A percentile compares a stretch with the other conserved stretches of the same genome.
These are phyloP conservation scores for Macrocybe gigantea DNA, from an alignment of 768 basidiomycete species.

Conservation along the genomic window DNA sequence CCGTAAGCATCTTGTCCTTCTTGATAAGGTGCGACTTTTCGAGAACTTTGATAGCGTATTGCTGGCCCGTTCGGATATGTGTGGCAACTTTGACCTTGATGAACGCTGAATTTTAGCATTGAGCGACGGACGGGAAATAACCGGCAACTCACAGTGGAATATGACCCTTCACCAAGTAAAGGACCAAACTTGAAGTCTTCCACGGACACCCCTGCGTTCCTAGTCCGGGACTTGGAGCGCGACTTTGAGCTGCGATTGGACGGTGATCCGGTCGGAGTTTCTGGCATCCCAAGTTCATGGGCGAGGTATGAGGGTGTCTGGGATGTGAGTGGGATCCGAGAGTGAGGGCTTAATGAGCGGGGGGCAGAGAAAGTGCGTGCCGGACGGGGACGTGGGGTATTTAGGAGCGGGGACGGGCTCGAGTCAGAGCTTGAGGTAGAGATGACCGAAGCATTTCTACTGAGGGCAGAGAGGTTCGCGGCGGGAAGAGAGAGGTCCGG, in stretches of 20 bases:
- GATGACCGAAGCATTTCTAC: conserved; percentile 73
- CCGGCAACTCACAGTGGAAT: conserved; percentile 58
- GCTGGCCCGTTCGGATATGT: conserved; percentile 48
- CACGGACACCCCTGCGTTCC: conserved; percentile 40
- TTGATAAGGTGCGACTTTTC: conserved; percentile 80
- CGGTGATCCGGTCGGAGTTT: conserved; percentile 7
- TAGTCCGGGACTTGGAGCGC: conserved; percentile 34
- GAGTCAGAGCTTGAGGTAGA: conserved; percentile 57
- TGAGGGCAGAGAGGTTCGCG: conserved; percentile 50
- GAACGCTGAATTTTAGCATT: conserved; percentile 1
- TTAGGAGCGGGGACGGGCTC: conserved; percentile 31
- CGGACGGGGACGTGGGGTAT: conserved; percentile 46
- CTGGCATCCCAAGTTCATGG: conserved; percentile 41
- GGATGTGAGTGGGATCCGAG: conserved; percentile 28
- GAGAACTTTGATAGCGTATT: conserved; percentile 71
- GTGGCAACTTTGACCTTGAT: conserved; percentile 53
- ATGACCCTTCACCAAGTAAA: conserved; percentile 77
- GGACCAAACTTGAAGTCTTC: conserved; percentile 72
- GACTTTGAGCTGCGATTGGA: conserved; percentile 15
- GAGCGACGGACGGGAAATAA: background rate
- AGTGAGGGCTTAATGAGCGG: conserved; percentile 46
- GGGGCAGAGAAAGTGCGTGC: conserved; percentile 64
- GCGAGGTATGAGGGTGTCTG: conserved; percentile 53
- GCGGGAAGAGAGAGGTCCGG: conserved; percentile 27
- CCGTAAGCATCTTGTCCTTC: conserved; percentile 71